Percentiles rank a stretch among this genome's conserved stretches.
Evolutionary conservation across 495 filamentous ascomycete species (phyloP).

Genomic region (Penicillium cinerascens): DNA sequence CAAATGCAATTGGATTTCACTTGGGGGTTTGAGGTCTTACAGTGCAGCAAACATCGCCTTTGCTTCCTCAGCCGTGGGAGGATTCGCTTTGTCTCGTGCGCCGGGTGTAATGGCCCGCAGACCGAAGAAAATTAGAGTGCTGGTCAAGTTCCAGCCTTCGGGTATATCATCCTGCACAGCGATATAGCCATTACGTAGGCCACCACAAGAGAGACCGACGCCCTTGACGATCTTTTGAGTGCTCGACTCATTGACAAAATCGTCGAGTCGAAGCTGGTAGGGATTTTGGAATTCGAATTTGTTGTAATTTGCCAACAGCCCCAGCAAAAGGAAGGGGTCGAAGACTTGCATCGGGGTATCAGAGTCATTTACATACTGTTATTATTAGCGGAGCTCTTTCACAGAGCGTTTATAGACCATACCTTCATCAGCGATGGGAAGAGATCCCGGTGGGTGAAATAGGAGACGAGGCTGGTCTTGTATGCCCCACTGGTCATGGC

Average conservation of each 20-base stretch:
- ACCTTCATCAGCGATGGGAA: constrained; percentile 97
- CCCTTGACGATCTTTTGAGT: constrained; percentile 79
- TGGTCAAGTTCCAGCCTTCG: constrained; percentile 81
- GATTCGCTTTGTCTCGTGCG: constrained; percentile 48
- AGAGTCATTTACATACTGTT: constrained; percentile 80
- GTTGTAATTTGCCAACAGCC: constrained; percentile 95
- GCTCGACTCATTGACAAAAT: constrained; percentile 89
- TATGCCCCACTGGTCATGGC: constrained; percentile 89
- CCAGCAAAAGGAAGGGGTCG: constrained; percentile 77
- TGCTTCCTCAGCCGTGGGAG: constrained; percentile 64
- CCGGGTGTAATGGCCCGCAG: constrained; percentile 71
- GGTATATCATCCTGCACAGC: constrained; percentile 89
- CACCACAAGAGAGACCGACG: constrained; percentile 65
- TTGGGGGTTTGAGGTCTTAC: constrained; percentile 40
- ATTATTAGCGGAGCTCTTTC: background rate
- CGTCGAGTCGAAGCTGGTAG: constrained; percentile 89
- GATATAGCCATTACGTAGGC: constrained; percentile 69
- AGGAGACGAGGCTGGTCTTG: constrained; percentile 87
- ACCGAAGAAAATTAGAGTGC: constrained; percentile 80
- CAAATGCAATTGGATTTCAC: background rate
- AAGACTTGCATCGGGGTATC: constrained; percentile 59
- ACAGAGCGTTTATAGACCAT: constrained; percentile 8
- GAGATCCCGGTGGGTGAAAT: constrained; percentile 91
- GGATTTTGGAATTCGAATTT: constrained; percentile 99
- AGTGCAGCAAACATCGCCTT: constrained; percentile 71